Evolutionary conservation across 2,329 filamentous ascomycete genomes (phyloP).

Genomic region (Fusarium sp.): DNA sequence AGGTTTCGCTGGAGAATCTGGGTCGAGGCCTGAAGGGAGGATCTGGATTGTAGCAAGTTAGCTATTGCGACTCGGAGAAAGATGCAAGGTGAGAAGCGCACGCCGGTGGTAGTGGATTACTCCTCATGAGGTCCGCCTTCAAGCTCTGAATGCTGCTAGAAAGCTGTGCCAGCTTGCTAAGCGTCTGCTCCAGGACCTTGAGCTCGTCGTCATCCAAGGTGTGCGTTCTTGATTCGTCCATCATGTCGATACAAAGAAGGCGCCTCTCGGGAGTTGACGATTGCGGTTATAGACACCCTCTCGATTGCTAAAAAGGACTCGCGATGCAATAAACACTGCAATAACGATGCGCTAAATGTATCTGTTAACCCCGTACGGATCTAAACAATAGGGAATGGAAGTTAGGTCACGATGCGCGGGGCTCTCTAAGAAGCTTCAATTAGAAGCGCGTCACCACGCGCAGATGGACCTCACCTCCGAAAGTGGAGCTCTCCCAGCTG

Average conservation of each 20-base stretch:
- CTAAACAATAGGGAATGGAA: neutral
- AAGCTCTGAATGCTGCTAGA: constrained; percentile 76
- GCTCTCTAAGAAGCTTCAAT: constrained; percentile 21
- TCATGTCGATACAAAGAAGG: constrained; percentile 33
- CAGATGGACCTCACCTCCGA: neutral
- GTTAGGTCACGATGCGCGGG: constrained; percentile 14
- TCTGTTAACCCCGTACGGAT: neutral
- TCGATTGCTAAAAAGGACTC: neutral
- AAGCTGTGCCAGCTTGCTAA: constrained; percentile 75
- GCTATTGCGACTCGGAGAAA: neutral
- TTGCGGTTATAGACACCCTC: neutral
- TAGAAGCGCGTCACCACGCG: constrained; percentile 26
- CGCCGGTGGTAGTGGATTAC: constrained; percentile 76
- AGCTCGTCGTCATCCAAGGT: constrained; percentile 67
- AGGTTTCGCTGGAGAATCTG: constrained; percentile 79
- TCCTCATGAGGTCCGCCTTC: constrained; percentile 69
- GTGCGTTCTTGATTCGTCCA: neutral
- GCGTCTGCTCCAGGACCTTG: constrained; percentile 77
- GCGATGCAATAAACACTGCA: neutral
- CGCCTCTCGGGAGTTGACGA: neutral
- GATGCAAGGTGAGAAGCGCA: constrained; percentile 48
- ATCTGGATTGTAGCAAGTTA: constrained; percentile 57
- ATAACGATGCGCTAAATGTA: neutral
- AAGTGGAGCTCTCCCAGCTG: neutral
- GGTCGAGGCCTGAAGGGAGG: constrained; percentile 78